A percentile compares a stretch with the other conserved stretches of the same genome.
These are phyloP conservation scores for Galeopsis tetrahit DNA, from an alignment of 257 asterid species.

Conservation along the genomic window DNA sequence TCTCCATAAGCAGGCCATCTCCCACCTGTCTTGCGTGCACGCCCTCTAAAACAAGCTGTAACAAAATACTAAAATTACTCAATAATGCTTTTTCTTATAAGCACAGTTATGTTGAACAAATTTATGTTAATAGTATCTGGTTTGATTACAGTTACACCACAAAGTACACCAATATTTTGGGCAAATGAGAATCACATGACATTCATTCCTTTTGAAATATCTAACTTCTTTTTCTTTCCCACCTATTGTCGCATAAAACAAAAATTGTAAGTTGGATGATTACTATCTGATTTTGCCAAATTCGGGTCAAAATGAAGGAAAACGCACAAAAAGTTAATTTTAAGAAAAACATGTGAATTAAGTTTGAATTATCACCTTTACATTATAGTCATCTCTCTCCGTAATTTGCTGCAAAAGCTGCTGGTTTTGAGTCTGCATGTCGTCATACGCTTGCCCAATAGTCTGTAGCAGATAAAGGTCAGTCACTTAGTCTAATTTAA, in stretches of 20 bases:
- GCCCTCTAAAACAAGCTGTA: slow-evolving; percentile 94
- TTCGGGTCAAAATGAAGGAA: neutral
- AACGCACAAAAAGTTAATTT: slow-evolving; percentile 20
- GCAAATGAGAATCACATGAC: neutral
- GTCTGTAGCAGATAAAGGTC: slow-evolving; percentile 62
- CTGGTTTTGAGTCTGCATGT: slow-evolving; percentile 97
- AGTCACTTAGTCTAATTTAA: slow-evolving; percentile 30
- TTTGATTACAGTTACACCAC: no score
- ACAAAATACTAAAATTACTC: slow-evolving; percentile 29
- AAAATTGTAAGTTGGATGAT: neutral
- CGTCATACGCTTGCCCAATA: slow-evolving; percentile 96
- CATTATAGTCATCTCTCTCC: slow-evolving; percentile 93
- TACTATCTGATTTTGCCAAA: neutral
- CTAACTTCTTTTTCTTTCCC: neutral
- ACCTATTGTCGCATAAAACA: neutral
- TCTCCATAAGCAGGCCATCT: slow-evolving; percentile 67
- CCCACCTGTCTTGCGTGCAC: slow-evolving; percentile 69
- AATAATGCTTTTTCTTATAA: slow-evolving; percentile 2
- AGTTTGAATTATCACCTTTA: slow-evolving; percentile 60
- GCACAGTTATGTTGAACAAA: no score
- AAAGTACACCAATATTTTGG: neutral
- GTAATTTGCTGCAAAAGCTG: slow-evolving; percentile 94
- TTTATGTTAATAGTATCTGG: no score
- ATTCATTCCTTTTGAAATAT: neutral
- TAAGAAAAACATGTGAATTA: slow-evolving; percentile 18